phyloP scores from a whole-genome alignment of 1,284 basidiomycete genomes.

The Singerocomus inundabilis region DNA sequence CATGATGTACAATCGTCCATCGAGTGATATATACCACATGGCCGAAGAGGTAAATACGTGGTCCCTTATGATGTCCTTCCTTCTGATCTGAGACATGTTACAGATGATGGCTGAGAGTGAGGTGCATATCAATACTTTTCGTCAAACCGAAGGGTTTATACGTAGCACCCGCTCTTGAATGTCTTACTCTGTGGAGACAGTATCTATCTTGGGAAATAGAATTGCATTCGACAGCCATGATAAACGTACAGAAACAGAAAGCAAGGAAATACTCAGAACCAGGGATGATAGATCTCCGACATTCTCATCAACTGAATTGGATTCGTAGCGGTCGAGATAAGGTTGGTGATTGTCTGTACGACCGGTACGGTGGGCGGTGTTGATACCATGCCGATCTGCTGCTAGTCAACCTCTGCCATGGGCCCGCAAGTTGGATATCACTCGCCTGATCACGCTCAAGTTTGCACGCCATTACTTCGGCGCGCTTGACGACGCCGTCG shows the following conservation, averaged over 20 bases:
- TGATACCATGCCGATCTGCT: slow-evolving; percentile 35
- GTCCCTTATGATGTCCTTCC: slow-evolving; percentile 1
- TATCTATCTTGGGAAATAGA: slow-evolving; percentile 3
- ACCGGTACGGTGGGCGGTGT: slow-evolving; percentile 53
- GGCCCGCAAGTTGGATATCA: neutral
- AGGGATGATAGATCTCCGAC: slow-evolving; percentile 80
- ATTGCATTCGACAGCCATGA: slow-evolving; percentile 1
- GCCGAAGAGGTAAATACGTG: slow-evolving; percentile 72
- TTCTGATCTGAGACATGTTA: slow-evolving; percentile 1
- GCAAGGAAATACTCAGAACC: slow-evolving; percentile 55
- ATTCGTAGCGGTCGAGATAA: slow-evolving; percentile 78
- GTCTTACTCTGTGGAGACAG: neutral
- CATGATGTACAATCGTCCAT: slow-evolving; percentile 90
- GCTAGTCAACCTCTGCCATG: slow-evolving; percentile 25
- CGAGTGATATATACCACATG: slow-evolving; percentile 81
- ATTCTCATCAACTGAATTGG: slow-evolving; percentile 76
- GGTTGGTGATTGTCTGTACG: slow-evolving; percentile 79
- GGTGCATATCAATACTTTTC: slow-evolving; percentile 69
- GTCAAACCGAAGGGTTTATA: slow-evolving; percentile 71
- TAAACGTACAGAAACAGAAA: slow-evolving; percentile 1
- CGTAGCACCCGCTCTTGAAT: slow-evolving; percentile 40
- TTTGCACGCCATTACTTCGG: slow-evolving; percentile 85
- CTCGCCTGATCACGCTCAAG: slow-evolving; percentile 76
- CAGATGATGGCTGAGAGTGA: slow-evolving; percentile 89
- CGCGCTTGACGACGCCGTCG: slow-evolving; percentile 80